Percentiles rank a stretch among this genome's conserved stretches.
These are phyloP conservation scores for Colletotrichum sp. DNA, from an alignment of 2,329 filamentous ascomycete species.

Conservation along the genomic window DNA sequence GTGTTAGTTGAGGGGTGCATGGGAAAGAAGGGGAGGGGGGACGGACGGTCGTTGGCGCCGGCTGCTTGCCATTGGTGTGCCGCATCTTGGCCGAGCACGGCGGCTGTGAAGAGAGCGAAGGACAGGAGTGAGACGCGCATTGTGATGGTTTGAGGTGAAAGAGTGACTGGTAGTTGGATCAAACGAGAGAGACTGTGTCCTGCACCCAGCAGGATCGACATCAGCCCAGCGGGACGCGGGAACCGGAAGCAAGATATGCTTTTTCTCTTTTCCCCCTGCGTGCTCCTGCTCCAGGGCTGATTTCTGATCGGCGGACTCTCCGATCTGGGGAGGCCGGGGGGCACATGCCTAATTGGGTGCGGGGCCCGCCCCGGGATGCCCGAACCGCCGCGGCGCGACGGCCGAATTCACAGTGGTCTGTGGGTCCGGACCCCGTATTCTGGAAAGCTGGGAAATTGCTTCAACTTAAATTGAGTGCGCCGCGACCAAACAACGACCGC, in stretches of 20 bases:
- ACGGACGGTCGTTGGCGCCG: not conserved
- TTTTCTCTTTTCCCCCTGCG: not conserved
- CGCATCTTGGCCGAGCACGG: not conserved
- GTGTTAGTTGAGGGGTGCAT: not conserved
- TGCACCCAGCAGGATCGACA: not conserved
- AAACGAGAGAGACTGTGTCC: not conserved
- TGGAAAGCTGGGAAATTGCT: conserved; percentile 9
- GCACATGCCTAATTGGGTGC: not conserved
- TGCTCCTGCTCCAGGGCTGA: not conserved
- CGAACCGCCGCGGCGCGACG: not conserved
- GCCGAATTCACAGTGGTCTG: not conserved
- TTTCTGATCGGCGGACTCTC: not conserved
- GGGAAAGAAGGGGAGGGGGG: not conserved
- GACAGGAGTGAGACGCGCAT: not conserved
- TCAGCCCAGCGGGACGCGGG: not conserved
- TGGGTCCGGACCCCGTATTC: conserved; percentile 3
- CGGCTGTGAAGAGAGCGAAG: not conserved
- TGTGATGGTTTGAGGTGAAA: not conserved
- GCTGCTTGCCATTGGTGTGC: not conserved
- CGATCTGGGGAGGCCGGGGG: not conserved
- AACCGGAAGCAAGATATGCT: conserved; percentile 3
- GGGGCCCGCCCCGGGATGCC: not conserved
- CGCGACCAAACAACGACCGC: not conserved
- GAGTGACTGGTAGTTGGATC: not conserved
- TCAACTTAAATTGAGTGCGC: not conserved